These are phyloP conservation scores for Sphagnum magellanicum DNA, from an alignment of 228 moss, liverwort and hornwort species.

Conservation along the genomic window DNA sequence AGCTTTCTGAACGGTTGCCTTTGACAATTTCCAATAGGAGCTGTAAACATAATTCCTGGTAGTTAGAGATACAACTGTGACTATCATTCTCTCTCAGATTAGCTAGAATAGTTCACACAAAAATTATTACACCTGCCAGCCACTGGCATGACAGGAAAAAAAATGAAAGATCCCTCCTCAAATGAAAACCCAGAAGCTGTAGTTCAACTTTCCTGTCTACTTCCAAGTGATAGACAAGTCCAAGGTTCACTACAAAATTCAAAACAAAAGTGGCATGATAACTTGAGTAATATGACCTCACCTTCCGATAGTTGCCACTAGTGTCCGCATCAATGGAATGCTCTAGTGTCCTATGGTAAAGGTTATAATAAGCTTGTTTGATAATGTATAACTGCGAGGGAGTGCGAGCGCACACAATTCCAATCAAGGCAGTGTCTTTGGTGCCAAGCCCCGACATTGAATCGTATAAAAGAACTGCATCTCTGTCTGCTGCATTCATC, in stretches of 20 bases:
- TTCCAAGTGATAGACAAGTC: neutral
- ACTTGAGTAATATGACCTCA: conserved; percentile 6
- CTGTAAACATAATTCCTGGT: conserved; percentile 14
- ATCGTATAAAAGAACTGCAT: conserved; percentile 34
- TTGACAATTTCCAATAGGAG: conserved; percentile 40
- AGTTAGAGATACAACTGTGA: too few species aligned
- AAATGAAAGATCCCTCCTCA: neutral
- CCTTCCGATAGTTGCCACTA: conserved; percentile 48
- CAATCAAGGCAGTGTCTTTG: conserved; percentile 35
- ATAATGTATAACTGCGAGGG: conserved; percentile 48
- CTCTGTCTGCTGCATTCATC: conserved; percentile 53
- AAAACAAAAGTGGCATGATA: neutral
- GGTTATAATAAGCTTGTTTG: conserved; percentile 30
- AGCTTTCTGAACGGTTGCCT: conserved; percentile 36
- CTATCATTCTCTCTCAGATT: too few species aligned
- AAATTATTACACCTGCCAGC: conserved; percentile 9
- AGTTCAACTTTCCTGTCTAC: neutral
- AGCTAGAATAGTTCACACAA: neutral
- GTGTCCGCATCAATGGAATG: conserved; percentile 47
- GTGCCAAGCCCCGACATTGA: conserved; percentile 45
- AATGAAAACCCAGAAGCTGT: neutral
- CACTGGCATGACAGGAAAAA: neutral
- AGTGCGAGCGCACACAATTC: conserved; percentile 50
- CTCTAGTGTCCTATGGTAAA: conserved; percentile 33
- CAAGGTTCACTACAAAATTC: too few species aligned